Percentiles rank a stretch among this genome's conserved stretches.
These are phyloP conservation scores for Rhizopus sp. DNA, from an alignment of 371 early-diverging fungal species.

Conservation along the genomic window DNA sequence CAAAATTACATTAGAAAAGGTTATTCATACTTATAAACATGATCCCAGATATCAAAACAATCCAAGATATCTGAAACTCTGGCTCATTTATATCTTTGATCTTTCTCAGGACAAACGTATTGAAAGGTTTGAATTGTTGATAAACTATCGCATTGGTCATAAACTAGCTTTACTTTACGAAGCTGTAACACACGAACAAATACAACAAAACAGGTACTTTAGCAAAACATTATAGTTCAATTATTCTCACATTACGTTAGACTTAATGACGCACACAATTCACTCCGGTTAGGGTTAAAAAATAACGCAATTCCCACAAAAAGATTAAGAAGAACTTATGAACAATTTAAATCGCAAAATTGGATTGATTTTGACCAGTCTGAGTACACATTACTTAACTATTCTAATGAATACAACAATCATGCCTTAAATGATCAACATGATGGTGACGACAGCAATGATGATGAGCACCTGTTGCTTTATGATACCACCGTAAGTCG, in stretches of 20 bases:
- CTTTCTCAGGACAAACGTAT: conserved; percentile 21
- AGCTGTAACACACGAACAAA: conserved; percentile 23
- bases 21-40: neutral
- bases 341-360: conserved; percentile 1
- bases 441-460: neutral
- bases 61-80: conserved; percentile 32
- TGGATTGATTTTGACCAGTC: conserved; percentile 5
- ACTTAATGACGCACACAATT: conserved; percentile 16
- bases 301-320: conserved; percentile 25
- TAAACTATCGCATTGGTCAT: conserved; percentile 31
- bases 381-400: neutral
- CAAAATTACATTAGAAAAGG: conserved; percentile 7
- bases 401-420: neutral
- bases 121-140: conserved; percentile 15
- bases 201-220: neutral
- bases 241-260: conserved; percentile 6
- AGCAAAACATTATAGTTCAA: neutral
- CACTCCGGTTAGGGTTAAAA: conserved; percentile 24
- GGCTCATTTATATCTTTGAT: conserved; percentile 33
- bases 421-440: neutral
- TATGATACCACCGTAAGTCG: too few relatives aligned
- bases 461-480: too few relatives aligned
- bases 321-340: conserved; percentile 12
- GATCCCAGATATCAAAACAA: conserved; percentile 18
- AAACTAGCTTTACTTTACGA: conserved; percentile 32